Percentiles rank a stretch among this genome's conserved stretches.
phyloP scores from a whole-genome alignment of 108 stramenopile species.

The Nitzschia sp. region DNA sequence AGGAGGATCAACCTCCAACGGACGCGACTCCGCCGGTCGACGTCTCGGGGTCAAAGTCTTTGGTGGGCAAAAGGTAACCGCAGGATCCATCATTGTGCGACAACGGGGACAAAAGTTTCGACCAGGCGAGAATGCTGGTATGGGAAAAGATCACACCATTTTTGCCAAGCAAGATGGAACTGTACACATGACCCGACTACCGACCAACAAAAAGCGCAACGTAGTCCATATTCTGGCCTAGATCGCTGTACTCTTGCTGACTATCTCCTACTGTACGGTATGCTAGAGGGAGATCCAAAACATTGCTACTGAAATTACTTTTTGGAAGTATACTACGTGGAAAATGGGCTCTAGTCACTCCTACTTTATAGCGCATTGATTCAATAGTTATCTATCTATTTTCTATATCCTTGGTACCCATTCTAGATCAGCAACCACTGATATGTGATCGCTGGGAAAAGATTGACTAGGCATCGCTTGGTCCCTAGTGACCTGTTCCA shows the following conservation, averaged over 20 bases:
- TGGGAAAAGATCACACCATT: slow-evolving; percentile 95
- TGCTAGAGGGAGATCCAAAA: too few relatives aligned
- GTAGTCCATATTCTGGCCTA: slow-evolving; percentile 61
- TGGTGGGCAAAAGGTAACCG: slow-evolving; percentile 70
- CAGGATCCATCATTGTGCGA: slow-evolving; percentile 94
- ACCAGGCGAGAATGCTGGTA: slow-evolving; percentile 88
- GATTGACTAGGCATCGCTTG: slow-evolving; percentile 58
- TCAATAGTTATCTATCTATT: too few relatives aligned
- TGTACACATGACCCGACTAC: slow-evolving; percentile 75
- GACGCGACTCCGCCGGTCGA: slow-evolving; percentile 92
- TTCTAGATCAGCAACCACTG: slow-evolving; percentile 54
- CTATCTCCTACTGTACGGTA: too few relatives aligned
- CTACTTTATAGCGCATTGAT: too few relatives aligned
- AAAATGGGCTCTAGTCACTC: too few relatives aligned
- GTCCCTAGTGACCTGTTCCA: slow-evolving; percentile 39
- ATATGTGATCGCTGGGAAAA: slow-evolving; percentile 69
- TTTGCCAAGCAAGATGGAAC: slow-evolving; percentile 82
- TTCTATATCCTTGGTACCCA: not conserved
- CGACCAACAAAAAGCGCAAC: slow-evolving; percentile 67
- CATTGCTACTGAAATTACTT: too few relatives aligned
- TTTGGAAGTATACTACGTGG: too few relatives aligned
- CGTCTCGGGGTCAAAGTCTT: slow-evolving; percentile 95
- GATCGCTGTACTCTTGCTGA: too few relatives aligned
- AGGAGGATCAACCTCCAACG: slow-evolving; percentile 94
- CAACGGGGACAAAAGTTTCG: slow-evolving; percentile 93